Percentiles rank a stretch among this genome's conserved stretches.
Evolutionary conservation across 169 alveolate species (phyloP).

Genomic region (Toxoplasma gondii): DNA sequence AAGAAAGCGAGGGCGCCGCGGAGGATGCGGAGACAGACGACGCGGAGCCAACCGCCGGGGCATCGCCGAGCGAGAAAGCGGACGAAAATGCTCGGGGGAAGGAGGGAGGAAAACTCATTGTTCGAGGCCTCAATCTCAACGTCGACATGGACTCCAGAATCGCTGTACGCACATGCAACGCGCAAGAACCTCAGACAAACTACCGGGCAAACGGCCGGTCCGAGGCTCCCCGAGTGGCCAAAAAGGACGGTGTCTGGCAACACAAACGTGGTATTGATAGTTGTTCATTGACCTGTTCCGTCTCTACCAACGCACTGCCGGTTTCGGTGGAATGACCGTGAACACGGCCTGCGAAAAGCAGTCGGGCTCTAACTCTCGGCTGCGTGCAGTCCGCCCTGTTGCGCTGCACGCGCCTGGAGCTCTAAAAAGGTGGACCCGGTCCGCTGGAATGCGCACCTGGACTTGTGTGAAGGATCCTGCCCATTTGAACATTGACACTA

Average conservation of each 20-base stretch:
- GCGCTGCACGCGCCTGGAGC: no score
- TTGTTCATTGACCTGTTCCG: no score
- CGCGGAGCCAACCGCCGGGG: background rate
- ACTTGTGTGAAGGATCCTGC: no score
- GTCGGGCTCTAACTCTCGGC: no score
- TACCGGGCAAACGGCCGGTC: no score
- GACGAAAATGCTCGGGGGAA: background rate
- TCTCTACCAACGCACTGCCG: no score
- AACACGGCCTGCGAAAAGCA: no score
- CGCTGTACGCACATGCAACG: constrained; percentile 52
- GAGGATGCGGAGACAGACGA: background rate
- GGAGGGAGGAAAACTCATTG: constrained; percentile 63
- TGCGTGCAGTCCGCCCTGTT: no score
- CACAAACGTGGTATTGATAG: background rate
- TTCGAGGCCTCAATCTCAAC: constrained; percentile 73
- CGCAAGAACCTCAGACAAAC: background rate
- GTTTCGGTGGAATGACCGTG: no score
- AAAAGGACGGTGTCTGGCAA: background rate
- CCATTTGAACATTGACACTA: no score
- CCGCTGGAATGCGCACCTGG: no score
- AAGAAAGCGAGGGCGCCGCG: background rate
- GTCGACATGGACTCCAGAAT: constrained; percentile 74
- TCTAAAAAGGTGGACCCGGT: no score
- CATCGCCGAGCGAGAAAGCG: background rate
- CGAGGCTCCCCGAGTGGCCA: constrained; percentile 17